Evolutionary conservation across 495 filamentous ascomycete genomes (phyloP).

Genomic region (Daldinia concentrica): DNA sequence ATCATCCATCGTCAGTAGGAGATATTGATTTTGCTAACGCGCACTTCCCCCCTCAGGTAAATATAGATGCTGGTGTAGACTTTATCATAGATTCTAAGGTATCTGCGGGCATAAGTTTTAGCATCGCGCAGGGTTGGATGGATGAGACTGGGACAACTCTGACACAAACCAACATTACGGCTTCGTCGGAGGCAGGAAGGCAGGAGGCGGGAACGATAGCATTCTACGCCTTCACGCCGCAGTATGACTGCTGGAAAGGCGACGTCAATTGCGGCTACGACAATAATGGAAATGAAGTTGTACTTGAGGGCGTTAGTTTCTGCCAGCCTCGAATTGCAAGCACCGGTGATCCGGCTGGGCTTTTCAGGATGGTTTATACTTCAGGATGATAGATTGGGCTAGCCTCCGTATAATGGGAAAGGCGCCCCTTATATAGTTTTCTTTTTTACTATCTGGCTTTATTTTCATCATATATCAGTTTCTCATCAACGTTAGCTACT

Average conservation of each 20-base stretch:
- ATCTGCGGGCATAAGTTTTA: not conserved
- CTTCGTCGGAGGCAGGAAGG: constrained; percentile 13
- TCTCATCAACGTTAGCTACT: not conserved
- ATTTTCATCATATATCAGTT: not conserved
- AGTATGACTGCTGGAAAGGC: constrained; percentile 34
- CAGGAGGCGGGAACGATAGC: constrained; percentile 30
- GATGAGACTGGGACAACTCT: constrained; percentile 26
- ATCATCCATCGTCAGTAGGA: not conserved
- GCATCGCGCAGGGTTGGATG: constrained; percentile 30
- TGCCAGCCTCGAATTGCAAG: constrained; percentile 26
- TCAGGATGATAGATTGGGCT: constrained; percentile 12
- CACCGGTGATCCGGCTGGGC: constrained; percentile 13
- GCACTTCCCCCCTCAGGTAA: not conserved
- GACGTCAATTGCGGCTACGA: constrained; percentile 31
- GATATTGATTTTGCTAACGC: constrained; percentile 10
- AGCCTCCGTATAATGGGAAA: not conserved
- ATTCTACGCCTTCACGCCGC: constrained; percentile 37
- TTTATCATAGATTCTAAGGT: constrained; percentile 8
- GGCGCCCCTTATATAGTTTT: not conserved
- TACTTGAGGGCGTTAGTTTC: constrained; percentile 22
- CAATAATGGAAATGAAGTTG: constrained; percentile 17
- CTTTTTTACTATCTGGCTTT: not conserved
- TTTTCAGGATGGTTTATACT: constrained; percentile 37
- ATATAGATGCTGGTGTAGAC: constrained; percentile 19
- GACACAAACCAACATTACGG: constrained; percentile 24